Percentiles rank a stretch among this genome's conserved stretches.
Conservation (phyloP, 192 early-diverging fungal species). For the Geranomyces variabilis region DNA sequence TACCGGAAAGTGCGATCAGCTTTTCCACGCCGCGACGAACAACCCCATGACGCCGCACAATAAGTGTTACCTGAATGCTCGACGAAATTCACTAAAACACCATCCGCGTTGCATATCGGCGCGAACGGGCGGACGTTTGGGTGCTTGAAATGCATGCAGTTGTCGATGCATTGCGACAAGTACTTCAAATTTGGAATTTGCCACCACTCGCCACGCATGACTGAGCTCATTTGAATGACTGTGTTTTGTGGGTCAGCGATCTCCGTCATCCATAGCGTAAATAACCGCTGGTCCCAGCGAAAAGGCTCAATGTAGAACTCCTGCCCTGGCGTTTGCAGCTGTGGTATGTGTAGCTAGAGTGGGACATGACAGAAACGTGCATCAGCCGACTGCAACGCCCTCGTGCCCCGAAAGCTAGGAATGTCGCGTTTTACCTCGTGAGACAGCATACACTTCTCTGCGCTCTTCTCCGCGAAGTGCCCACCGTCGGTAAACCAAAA, state of each 20-base stretch:
- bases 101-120: conserved; percentile 25
- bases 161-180: conserved; percentile 70
- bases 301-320: conserved; percentile 77
- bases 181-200: conserved; percentile 48
- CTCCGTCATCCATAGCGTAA: conserved; percentile 52
- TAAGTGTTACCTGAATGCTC: conserved; percentile 24
- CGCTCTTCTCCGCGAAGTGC: conserved; percentile 42
- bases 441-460: conserved; percentile 27
- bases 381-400: conserved; percentile 12
- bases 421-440: conserved; percentile 14
- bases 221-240: conserved; percentile 67
- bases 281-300: conserved; percentile 80
- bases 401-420: neutral
- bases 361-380: conserved; percentile 24
- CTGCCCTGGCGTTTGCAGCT: conserved; percentile 62
- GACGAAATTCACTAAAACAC: conserved; percentile 37
- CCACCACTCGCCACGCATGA: conserved; percentile 68
- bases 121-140: conserved; percentile 34
- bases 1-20: too few species aligned
- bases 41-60: too few species aligned
- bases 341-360: conserved; percentile 64
- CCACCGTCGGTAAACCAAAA: conserved; percentile 82
- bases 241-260: conserved; percentile 33
- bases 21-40: too few species aligned
- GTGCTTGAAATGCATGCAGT: conserved; percentile 41